Evolutionary conservation across 1,139 yeast species (phyloP).

Genomic region (Suhomyces maxii): DNA sequence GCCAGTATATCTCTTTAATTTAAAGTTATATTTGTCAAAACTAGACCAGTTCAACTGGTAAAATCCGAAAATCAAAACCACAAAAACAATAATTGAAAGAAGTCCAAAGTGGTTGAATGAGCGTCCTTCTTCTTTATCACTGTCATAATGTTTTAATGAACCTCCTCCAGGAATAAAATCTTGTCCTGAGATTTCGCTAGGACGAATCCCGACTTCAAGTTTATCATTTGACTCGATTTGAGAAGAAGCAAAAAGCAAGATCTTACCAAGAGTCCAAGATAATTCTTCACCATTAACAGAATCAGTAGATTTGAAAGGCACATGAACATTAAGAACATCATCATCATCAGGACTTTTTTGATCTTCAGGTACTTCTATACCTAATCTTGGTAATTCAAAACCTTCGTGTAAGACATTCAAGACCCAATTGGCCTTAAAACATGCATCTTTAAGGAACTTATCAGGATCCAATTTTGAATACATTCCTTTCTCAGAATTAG

Average conservation of each 20-base stretch:
- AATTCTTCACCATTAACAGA: slow-evolving; percentile 60
- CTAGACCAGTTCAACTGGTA: slow-evolving; percentile 20
- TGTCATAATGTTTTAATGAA: slow-evolving; percentile 11
- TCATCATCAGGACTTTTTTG: slow-evolving; percentile 18
- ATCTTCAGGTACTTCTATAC: slow-evolving; percentile 40
- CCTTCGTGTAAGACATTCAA: slow-evolving; percentile 77
- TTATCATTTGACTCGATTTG: slow-evolving; percentile 34
- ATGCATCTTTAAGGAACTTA: slow-evolving; percentile 57
- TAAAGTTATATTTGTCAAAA: slow-evolving; percentile 17
- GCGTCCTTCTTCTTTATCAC: slow-evolving; percentile 20
- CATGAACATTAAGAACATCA: slow-evolving; percentile 36
- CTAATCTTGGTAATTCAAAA: slow-evolving; percentile 67
- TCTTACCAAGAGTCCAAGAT: slow-evolving; percentile 69
- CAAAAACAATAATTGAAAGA: slow-evolving; percentile 19
- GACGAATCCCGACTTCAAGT: slow-evolving; percentile 49
- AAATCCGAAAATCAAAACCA: slow-evolving; percentile 20
- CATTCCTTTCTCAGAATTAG: slow-evolving; percentile 51
- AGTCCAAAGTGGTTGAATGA: slow-evolving; percentile 17
- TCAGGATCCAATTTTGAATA: slow-evolving; percentile 51
- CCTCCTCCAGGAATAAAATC: slow-evolving; percentile 40
- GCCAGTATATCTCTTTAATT: slow-evolving; percentile 17
- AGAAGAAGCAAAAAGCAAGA: slow-evolving; percentile 58
- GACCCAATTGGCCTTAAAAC: slow-evolving; percentile 85
- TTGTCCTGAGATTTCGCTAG: slow-evolving; percentile 49
- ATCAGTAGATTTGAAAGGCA: slow-evolving; percentile 62